Evolutionary conservation across 2,329 filamentous ascomycete species (phyloP).

Genomic region (Colletotrichum acutatum): DNA sequence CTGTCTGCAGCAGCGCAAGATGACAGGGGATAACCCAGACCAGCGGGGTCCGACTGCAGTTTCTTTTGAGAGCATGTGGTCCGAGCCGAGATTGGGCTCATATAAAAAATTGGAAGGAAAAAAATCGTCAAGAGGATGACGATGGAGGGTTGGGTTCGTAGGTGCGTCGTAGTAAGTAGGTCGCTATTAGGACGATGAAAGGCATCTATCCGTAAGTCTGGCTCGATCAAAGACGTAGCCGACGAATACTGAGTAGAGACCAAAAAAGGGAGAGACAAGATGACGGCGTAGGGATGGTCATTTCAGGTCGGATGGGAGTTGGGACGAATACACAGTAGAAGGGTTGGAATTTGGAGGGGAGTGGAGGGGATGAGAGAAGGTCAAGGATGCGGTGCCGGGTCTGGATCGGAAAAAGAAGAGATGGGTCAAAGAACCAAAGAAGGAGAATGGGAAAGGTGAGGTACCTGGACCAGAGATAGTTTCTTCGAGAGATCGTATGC

Average conservation of each 20-base stretch:
- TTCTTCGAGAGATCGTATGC: neutral
- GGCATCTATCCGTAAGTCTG: neutral
- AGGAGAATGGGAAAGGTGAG: neutral
- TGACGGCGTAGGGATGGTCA: neutral
- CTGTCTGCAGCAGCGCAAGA: neutral
- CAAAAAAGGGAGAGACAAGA: neutral
- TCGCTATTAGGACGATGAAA: neutral
- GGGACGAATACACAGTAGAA: neutral
- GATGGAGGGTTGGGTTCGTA: neutral
- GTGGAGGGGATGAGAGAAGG: neutral
- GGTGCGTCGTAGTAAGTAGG: neutral
- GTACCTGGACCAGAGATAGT: neutral
- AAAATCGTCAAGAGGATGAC: neutral
- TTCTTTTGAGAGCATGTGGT: conserved; percentile 33
- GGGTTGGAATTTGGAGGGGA: neutral
- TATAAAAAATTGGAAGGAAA: neutral
- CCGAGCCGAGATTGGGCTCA: conserved; percentile 34
- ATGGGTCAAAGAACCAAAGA: neutral
- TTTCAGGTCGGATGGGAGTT: neutral
- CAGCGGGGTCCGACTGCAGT: conserved; percentile 15
- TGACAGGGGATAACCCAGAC: conserved; percentile 17
- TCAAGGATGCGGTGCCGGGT: neutral
- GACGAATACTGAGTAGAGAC: neutral
- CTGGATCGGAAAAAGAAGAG: neutral
- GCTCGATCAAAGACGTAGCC: neutral